Base-by-base conservation (phyloP, 176 grass and related monocot species). In the Secale cereale region DNA sequence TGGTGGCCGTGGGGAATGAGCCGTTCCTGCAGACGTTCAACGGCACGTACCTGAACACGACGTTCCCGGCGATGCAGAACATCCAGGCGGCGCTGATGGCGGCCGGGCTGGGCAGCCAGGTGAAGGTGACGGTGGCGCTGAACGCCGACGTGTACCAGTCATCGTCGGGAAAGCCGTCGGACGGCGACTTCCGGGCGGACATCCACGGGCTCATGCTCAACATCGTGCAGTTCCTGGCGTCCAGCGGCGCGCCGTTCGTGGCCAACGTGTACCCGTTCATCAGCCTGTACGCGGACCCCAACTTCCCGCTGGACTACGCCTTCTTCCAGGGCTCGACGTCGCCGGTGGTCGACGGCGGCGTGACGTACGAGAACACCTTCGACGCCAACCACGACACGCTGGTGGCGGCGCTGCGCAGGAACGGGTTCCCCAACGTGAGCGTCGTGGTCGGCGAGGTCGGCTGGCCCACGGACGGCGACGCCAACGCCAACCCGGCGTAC, bases 211-310 rank as follows among this genome's bases (percentile, higher is more conserved):
- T 94, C 2, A 88, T 97, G 94, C 41, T 97, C 3, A 28, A 56
- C 32, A 92, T 97, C 52, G 88, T 86, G 31, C 57, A 85, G 82
- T 97, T 92, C 87, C 87, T 97, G 12, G 87, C 85, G 16, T 78
- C 90, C 22, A 97, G 79, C n/a, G 90, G 80, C 22, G 85, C 89
- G 14, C 92, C 92, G 3, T 83, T 97, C 85, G 88, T 91, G 7
- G 83, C 90, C 26, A 97, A 97, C 87, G 90, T 97, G 39, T 97
- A 97, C 82, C 94, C 94, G 2, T 97, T 97, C 85, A 97, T 97
- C 85, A 90, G 87, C 78, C 85, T 97, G 2, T 94, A 97, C 89
- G 3, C 78, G 0, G 87, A 97, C 83, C 85, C 94, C 4, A 88
- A 88, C 89, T 97, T 97, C 85, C 94, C 94, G 13, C 60, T 97